Evolutionary conservation across 495 filamentous ascomycete genomes (phyloP).

Genomic region (Aspergillus incahuasiensis): DNA sequence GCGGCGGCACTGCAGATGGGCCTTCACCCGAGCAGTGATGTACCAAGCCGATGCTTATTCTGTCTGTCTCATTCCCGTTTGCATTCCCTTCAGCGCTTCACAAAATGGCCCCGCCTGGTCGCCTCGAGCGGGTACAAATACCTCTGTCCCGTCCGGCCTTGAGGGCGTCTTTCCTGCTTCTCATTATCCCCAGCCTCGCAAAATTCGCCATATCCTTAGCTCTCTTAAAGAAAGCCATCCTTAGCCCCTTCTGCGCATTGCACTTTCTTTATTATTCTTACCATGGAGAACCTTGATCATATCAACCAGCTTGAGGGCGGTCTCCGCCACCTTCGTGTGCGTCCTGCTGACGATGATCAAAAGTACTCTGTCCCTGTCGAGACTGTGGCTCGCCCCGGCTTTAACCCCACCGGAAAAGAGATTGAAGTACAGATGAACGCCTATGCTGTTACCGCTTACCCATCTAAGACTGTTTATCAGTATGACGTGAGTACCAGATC

Average conservation of each 20-base stretch:
- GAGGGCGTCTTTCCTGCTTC: slow-evolving; percentile 6
- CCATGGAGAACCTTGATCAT: slow-evolving; percentile 19
- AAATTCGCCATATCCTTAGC: not conserved
- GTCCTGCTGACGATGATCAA: slow-evolving; percentile 21
- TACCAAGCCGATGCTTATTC: slow-evolving; percentile 19
- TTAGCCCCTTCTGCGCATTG: not conserved
- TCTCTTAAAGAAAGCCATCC: not conserved
- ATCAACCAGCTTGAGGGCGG: slow-evolving; percentile 22
- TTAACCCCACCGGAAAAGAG: slow-evolving; percentile 53
- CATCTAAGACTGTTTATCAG: slow-evolving; percentile 59
- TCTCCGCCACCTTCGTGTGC: slow-evolving; percentile 23
- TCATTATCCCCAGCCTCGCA: slow-evolving; percentile 1
- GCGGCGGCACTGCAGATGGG: slow-evolving; percentile 5
- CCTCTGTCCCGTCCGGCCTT: slow-evolving; percentile 5
- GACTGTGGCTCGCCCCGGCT: slow-evolving; percentile 42
- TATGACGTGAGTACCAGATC: slow-evolving; percentile 68
- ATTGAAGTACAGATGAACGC: slow-evolving; percentile 66
- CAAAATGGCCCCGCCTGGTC: slow-evolving; percentile 7
- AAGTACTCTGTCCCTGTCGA: slow-evolving; percentile 28
- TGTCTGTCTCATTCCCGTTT: slow-evolving; percentile 11
- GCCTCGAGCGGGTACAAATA: slow-evolving; percentile 7
- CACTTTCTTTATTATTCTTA: not conserved
- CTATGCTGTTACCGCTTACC: slow-evolving; percentile 56
- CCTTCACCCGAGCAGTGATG: slow-evolving; percentile 18
- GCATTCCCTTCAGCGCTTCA: slow-evolving; percentile 10